These are phyloP conservation scores for Beverwykella pulmonaria DNA, from an alignment of 495 filamentous ascomycete genomes.

Conservation along the genomic window DNA sequence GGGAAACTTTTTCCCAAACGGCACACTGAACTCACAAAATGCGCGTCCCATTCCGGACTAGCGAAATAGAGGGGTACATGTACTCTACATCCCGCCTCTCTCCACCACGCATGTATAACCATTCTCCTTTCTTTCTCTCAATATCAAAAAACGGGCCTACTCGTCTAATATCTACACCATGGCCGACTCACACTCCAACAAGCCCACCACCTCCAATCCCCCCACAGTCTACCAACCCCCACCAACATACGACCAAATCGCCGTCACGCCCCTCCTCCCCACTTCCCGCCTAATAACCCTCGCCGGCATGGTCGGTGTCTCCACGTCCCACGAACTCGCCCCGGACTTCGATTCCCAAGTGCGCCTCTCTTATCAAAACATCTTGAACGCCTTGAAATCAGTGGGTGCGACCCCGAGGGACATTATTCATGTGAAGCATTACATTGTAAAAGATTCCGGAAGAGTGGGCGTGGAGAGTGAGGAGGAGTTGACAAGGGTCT, in stretches of 20 bases:
- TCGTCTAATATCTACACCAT: too few relatives aligned
- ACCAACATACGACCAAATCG: constrained; percentile 23
- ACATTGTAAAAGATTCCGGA: constrained; percentile 21
- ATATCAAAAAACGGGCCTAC: too few relatives aligned
- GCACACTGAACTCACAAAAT: too few relatives aligned
- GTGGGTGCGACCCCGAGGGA: constrained; percentile 23
- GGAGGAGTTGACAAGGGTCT: constrained; percentile 7
- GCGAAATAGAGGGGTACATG: too few relatives aligned
- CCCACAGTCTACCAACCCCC: constrained; percentile 6
- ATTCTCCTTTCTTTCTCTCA: too few relatives aligned
- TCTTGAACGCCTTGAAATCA: constrained; percentile 13
- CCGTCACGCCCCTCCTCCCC: constrained; percentile 15
- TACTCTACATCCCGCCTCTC: too few relatives aligned
- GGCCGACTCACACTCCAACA: not conserved
- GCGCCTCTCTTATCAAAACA: constrained; percentile 5
- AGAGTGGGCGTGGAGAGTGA: constrained; percentile 13
- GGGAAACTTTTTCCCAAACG: too few relatives aligned
- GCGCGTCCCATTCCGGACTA: too few relatives aligned
- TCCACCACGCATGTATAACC: too few relatives aligned
- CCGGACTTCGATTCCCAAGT: constrained; percentile 16
- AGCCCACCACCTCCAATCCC: constrained; percentile 24
- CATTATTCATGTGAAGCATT: constrained; percentile 22
- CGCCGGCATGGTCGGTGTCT: constrained; percentile 11
- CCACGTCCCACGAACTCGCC: not conserved
- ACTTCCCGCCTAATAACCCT: constrained; percentile 18